Evolutionary conservation across 768 basidiomycete genomes (phyloP).

Genomic region (Hortiboletus flavorubellus): DNA sequence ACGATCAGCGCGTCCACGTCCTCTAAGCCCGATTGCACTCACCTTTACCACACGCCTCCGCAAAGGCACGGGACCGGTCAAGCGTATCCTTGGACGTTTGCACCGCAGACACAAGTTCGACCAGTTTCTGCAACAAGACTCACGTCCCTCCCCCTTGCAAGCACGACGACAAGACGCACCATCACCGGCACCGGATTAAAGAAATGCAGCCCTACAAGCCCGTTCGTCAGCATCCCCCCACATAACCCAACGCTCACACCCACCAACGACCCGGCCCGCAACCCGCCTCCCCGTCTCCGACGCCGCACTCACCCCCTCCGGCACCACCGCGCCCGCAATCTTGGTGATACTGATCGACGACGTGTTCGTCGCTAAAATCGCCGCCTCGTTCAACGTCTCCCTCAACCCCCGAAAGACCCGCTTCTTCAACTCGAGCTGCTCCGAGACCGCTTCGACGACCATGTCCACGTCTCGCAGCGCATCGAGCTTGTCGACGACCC

Average conservation of each 20-base stretch:
- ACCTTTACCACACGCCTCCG: constrained; percentile 89
- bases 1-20: neutral
- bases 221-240: neutral
- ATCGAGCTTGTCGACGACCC: constrained; percentile 54
- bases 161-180: constrained; percentile 43
- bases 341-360: constrained; percentile 94
- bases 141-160: neutral
- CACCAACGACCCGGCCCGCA: constrained; percentile 80
- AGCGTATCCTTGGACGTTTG: constrained; percentile 83
- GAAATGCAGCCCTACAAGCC: constrained; percentile 72
- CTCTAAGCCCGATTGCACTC: neutral
- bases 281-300: constrained; percentile 61
- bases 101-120: constrained; percentile 91
- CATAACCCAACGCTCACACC: constrained; percentile 11
- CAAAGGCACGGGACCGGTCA: constrained; percentile 75
- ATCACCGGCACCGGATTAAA: constrained; percentile 98
- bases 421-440: constrained; percentile 75
- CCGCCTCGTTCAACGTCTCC: constrained; percentile 60
- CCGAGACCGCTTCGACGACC: constrained; percentile 93
- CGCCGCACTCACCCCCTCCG: constrained; percentile 50
- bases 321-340: constrained; percentile 79
- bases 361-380: constrained; percentile 90
- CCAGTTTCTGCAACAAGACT: constrained; percentile 61
- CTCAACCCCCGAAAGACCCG: constrained; percentile 71
- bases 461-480: constrained; percentile 80